Percentiles rank a stretch among this genome's conserved stretches.
Evolutionary conservation across 2,329 filamentous ascomycete genomes (phyloP).

Genomic region (Elsinoe necatrix): DNA sequence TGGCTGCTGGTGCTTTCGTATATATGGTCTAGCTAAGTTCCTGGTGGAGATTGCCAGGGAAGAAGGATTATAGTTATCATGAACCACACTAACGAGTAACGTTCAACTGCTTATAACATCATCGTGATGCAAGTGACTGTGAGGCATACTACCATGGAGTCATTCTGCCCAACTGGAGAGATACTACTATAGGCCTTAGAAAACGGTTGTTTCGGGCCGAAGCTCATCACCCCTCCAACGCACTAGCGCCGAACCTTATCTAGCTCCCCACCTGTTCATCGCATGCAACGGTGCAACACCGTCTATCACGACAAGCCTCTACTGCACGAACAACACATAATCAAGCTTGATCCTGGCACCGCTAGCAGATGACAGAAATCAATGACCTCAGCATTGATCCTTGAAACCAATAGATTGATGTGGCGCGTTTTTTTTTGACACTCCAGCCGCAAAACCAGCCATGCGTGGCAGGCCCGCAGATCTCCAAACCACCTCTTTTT

Average conservation of each 20-base stretch:
- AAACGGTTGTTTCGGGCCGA: background rate
- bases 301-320: background rate
- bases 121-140: too few relatives aligned
- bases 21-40: background rate
- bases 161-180: too few relatives aligned
- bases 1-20: background rate
- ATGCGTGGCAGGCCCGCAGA: slow-evolving; percentile 10
- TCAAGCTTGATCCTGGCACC: background rate
- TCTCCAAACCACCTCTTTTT: slow-evolving; percentile 6
- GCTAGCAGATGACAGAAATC: background rate
- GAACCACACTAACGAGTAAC: too few relatives aligned
- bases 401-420: background rate
- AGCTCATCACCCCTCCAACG: background rate
- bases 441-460: background rate
- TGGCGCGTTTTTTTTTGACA: background rate
- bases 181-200: too few relatives aligned
- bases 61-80: too few relatives aligned
- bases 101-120: too few relatives aligned
- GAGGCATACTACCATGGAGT: too few relatives aligned
- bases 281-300: background rate
- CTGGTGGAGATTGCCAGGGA: too few relatives aligned
- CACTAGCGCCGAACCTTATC: background rate
- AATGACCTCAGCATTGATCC: background rate
- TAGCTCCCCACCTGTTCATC: background rate
- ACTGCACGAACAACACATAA: background rate